Evolutionary conservation across 2,329 filamentous ascomycete species (phyloP), one percentile per base, ranked within the genome.

Genomic region (Neonectria faginata): DNA sequence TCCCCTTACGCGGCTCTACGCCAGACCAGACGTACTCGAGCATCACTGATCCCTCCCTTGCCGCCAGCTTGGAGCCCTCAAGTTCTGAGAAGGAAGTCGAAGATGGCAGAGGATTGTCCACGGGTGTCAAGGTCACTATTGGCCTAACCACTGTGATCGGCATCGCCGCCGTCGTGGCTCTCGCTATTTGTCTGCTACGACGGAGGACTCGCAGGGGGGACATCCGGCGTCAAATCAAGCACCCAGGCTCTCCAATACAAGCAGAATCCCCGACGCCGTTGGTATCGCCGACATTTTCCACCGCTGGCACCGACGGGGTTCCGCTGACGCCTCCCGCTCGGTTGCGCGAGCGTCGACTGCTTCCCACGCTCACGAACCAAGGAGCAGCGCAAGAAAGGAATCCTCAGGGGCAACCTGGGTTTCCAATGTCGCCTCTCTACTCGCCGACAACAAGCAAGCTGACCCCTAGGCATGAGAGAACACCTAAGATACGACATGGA

Each of bases 301-400:
- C 70, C 22, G 39, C 66, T 2, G 70, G 67, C 12, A 41, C 61
- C 8, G 70, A 73, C 10, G 63, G 64, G 2, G 57, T 66, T 2
- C 77, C 77, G 0, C 68, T 83, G 25, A 83, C 80, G 0, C 84
- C 85, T 1, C 85, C 85, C 0, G 80, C 80, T 2, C 80, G 83
- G 18, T 79, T 87, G 2, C 78, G 81, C 56, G 83, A 86, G 55
- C 79, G 84, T 6, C 80, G 75, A 39, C 78, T 83, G 52, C 78
- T 86, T 18, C 76, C 81, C 1, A 57, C 71, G 2, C 41, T 61
- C 5, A 39, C 48, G 3, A 55, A 68, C 31, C 41, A 60, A 39
- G 59, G 51, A 14, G 16, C 52, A 6, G 39, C 62, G 8, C 50
- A 33, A 6, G 39, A 48, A 14, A 42, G 47, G 7, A 47, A 12